Percentiles rank a stretch among this genome's conserved stretches.
These are phyloP conservation scores for Penicillium sp. DNA, from an alignment of 2,329 filamentous ascomycete species.

Conservation along the genomic window DNA sequence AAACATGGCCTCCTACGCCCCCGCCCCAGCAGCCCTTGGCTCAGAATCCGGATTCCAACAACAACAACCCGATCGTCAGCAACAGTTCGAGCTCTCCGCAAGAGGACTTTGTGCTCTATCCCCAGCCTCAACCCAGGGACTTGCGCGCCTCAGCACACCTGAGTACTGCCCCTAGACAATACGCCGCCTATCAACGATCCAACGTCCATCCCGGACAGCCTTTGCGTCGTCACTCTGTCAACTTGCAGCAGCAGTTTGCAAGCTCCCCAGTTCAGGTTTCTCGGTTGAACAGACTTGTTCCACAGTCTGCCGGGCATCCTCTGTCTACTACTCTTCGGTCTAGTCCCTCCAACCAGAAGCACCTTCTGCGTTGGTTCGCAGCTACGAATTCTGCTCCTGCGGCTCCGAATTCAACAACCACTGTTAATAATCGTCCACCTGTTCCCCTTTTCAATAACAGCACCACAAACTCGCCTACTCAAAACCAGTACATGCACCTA, in stretches of 20 bases:
- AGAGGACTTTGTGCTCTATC: constrained; percentile 54
- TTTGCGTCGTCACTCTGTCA: constrained; percentile 42
- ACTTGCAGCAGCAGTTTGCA: constrained; percentile 42
- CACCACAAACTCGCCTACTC: constrained; percentile 31
- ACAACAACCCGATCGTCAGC: constrained; percentile 34
- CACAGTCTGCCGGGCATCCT: constrained; percentile 45
- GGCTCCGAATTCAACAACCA: constrained; percentile 43
- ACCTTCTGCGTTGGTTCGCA: constrained; percentile 39
- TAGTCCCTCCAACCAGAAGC: constrained; percentile 40
- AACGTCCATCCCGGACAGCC: constrained; percentile 40
- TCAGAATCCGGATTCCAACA: constrained; percentile 36
- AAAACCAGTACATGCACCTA: constrained; percentile 35
- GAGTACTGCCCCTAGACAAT: constrained; percentile 45
- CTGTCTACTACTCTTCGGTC: constrained; percentile 45
- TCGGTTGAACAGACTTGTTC: constrained; percentile 45
- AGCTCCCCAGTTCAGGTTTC: constrained; percentile 44
- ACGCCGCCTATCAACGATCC: constrained; percentile 37
- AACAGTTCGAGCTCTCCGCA: constrained; percentile 38
- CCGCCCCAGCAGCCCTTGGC: constrained; percentile 49
- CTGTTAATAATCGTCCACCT: constrained; percentile 42
- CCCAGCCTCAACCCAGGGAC: constrained; percentile 39
- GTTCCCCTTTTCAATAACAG: constrained; percentile 45
- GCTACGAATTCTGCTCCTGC: constrained; percentile 35
- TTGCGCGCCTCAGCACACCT: constrained; percentile 40
- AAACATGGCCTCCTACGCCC: constrained; percentile 54